Base-by-base conservation (phyloP, 2,329 filamentous ascomycete genomes). In the Ascochyta clinopodiicola region DNA sequence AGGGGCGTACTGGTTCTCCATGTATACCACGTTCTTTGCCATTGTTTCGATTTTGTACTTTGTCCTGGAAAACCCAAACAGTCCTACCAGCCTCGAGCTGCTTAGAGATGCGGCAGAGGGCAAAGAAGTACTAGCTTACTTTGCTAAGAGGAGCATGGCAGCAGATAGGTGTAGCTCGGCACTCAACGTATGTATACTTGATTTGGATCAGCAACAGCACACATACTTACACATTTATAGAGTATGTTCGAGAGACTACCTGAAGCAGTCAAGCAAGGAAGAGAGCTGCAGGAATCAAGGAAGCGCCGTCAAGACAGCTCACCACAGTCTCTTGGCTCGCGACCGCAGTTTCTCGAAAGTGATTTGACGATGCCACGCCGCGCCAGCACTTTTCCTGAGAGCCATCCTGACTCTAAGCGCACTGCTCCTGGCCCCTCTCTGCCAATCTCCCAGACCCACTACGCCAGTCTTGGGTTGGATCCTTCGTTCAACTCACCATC, bases 71-170 rank as follows among this genome's bases (percentile, higher is more conserved):
- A 94, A 94, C 61, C 89, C 89, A 1, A 86, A 90, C 57, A 91
- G 89, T 67, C 79, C 84, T 4, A 89, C 88, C 1, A 88, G 88
- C 6, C 83, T 88, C 46, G 92, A 96, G 59, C 89, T 97, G 21
- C 80, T 97, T 56, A 88, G 88, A 48, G 94, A 98, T 76, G 94
- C 93, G 0, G 83, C 87, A 57, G 89, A 92, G 60, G 95, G 94
- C 17, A 90, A 90, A 69, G 88, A 94, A 61, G 91, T 93, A 59
- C 84, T 98, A 57, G 86, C 87, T 45, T 87, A 86, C 15, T 82
- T 98, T 54, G 89, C 92, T 2, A 87, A 90, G 66, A 88, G 89
- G 67, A 97, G 92, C 70, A 84, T 96, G 81, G 92, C 93, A 32
- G 95, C 95, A 3, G 92, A 97, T 71, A 84, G 91, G 58, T 95